phyloP scores from a whole-genome alignment of 352 stramenopile genomes.

The Phytophthora foliorum region DNA sequence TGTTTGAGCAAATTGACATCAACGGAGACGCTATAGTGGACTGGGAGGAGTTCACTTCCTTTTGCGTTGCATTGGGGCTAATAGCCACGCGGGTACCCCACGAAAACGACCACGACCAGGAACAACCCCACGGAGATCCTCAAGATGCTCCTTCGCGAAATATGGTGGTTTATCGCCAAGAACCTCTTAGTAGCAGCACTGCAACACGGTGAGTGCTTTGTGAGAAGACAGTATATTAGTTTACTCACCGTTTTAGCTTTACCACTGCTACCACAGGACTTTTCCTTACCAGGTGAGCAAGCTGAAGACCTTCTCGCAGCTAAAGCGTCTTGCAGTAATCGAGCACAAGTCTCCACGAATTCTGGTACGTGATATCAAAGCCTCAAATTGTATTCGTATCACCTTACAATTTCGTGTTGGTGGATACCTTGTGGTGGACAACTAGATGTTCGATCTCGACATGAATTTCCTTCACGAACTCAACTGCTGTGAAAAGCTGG shows the following conservation, averaged over 20 bases:
- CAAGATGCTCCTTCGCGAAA: constrained; percentile 28
- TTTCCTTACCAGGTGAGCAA: constrained; percentile 78
- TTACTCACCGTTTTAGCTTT: no score
- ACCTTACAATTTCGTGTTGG: constrained; percentile 7
- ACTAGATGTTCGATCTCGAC: constrained; percentile 73
- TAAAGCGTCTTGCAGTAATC: constrained; percentile 71
- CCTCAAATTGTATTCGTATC: not conserved
- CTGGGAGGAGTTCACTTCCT: constrained; percentile 90
- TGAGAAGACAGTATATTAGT: not conserved
- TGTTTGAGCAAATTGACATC: constrained; percentile 90
- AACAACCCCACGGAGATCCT: constrained; percentile 24
- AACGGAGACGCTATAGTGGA: constrained; percentile 81
- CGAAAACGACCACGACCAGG: constrained; percentile 37
- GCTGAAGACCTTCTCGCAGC: constrained; percentile 50
- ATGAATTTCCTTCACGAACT: constrained; percentile 76
- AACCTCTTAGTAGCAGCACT: constrained; percentile 25
- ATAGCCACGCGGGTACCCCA: constrained; percentile 49
- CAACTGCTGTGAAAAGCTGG: constrained; percentile 59
- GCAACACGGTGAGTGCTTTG: constrained; percentile 19
- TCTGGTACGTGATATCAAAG: constrained; percentile 43
- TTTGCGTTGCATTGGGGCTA: constrained; percentile 76
- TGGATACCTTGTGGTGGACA: not conserved
- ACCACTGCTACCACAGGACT: constrained; percentile 35
- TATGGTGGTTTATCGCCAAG: constrained; percentile 36
- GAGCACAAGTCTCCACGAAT: constrained; percentile 68